Evolutionary conservation across 768 basidiomycete genomes (phyloP), one percentile per base, ranked within the genome.

Genomic region (Termitomyces sp.): DNA sequence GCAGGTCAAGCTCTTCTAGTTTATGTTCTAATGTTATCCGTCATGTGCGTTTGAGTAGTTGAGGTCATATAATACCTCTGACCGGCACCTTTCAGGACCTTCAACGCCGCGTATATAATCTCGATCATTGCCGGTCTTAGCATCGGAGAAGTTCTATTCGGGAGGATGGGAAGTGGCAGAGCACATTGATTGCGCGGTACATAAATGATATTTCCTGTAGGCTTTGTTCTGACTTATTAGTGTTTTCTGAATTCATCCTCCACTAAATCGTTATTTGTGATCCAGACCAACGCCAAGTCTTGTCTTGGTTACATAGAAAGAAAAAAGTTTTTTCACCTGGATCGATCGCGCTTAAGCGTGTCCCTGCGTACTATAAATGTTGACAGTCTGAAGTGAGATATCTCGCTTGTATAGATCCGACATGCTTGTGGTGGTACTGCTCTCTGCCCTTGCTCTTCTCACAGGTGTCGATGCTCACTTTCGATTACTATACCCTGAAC

Each of bases 21-120:
- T 26, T 95, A 91, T 63, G 62, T 77, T 5, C 79, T 95, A 56
- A 95, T 96, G 93, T 70, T 93, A 68, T 84, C 82, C 9, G 79
- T 91, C 65, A 93, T 93, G 91, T 92, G 71, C 72, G 86, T 69
- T 44, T 12, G 26, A 26, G 20, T n/a, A 49, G 34, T 26, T 26
- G 2, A 13, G 6, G 24, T 55, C 37, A 16, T 53, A 40, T 44
- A 40, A 39, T 37, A 57, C 44, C 60, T 45, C 61, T 37, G 18
- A 45, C 26, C 3, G 14, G 10, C 20, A 1, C 32, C 7, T n/a
- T 26, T 26, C 66, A 95, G 93, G 94, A 89, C 89, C 6, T 95
- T 89, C 73, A 86, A 93, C 63, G 87, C 81, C 5, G 87, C 83
- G 27, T 95, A 83, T 66, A 78, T 95, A 56, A 81, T 95, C 34